phyloP scores from a whole-genome alignment of 2,329 filamentous ascomycete genomes.

The Fusarium tuaranense region DNA sequence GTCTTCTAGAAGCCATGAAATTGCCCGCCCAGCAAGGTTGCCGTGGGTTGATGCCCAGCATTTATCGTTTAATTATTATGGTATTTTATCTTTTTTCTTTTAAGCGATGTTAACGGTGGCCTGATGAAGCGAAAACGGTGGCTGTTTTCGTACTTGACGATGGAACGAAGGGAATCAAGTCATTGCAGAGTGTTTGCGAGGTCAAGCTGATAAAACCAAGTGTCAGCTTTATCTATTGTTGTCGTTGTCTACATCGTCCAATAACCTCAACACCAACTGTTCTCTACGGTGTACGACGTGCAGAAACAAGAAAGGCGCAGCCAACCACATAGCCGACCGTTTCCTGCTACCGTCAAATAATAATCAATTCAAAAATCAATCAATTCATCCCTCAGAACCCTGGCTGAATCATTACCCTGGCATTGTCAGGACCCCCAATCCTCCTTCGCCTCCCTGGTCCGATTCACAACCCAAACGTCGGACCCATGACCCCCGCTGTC shows the following conservation, averaged over 20 bases:
- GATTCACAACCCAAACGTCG: slow-evolving; percentile 30
- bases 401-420: slow-evolving; percentile 25
- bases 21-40: slow-evolving; percentile 21
- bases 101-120: slow-evolving; percentile 32
- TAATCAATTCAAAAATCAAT: slow-evolving; percentile 2
- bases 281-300: not conserved
- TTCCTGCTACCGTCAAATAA: not conserved
- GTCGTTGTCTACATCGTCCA: not conserved
- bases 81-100: slow-evolving; percentile 26
- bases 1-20: slow-evolving; percentile 44
- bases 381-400: slow-evolving; percentile 12
- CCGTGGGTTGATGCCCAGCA: slow-evolving; percentile 27
- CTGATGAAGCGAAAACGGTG: slow-evolving; percentile 34
- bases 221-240: not conserved
- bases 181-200: not conserved
- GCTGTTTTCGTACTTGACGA: slow-evolving; percentile 15
- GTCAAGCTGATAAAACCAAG: not conserved
- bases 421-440: slow-evolving; percentile 11
- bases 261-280: not conserved
- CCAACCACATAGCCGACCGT: slow-evolving; percentile 13
- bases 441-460: slow-evolving; percentile 26
- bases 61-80: slow-evolving; percentile 28
- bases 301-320: not conserved
- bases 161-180: not conserved
- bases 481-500: slow-evolving; percentile 31